A percentile compares a stretch with the other conserved stretches of the same genome.
phyloP scores from a whole-genome alignment of 176 grass and related monocot species.

The Triticum urartu region DNA sequence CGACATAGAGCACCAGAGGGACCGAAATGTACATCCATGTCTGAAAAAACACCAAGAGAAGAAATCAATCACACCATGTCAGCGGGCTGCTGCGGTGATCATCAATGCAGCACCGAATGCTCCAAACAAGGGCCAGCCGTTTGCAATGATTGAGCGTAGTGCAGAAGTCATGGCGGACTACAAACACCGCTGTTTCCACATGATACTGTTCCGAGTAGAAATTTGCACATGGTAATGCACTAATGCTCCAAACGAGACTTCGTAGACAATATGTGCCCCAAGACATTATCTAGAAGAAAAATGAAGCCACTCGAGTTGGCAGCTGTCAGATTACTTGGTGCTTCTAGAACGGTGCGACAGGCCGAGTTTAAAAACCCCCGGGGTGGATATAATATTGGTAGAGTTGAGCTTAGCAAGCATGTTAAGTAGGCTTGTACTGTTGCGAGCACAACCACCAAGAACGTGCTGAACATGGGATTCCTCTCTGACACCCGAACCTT shows the following conservation, averaged over 20 bases:
- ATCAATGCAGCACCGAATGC: background rate
- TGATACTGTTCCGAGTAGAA: conserved; percentile 12
- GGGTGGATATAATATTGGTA: background rate
- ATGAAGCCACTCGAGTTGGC: conserved; percentile 10
- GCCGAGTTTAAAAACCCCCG: conserved; percentile 1
- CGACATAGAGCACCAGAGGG: conserved; percentile 70
- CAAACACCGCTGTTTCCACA: conserved; percentile 13
- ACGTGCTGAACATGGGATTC: background rate
- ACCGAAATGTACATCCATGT: conserved; percentile 99
- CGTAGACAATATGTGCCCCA: conserved; percentile 2
- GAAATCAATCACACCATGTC: background rate
- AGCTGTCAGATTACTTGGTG: conserved; percentile 54
- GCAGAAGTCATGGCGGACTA: background rate
- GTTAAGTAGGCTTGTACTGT: background rate
- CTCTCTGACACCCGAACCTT: conserved; percentile 32
- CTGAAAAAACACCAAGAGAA: conserved; percentile 44
- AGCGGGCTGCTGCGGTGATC: background rate
- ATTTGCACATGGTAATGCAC: conserved; percentile 29
- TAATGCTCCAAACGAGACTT: conserved; percentile 21
- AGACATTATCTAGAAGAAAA: background rate
- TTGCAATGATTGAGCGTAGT: conserved; percentile 15
- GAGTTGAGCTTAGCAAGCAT: background rate
- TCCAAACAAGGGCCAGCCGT: background rate
- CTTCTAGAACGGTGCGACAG: background rate
- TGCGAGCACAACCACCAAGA: background rate